phyloP scores from a whole-genome alignment of 2,329 filamentous ascomycete genomes.

The Clarireedia homoeocarpa region DNA sequence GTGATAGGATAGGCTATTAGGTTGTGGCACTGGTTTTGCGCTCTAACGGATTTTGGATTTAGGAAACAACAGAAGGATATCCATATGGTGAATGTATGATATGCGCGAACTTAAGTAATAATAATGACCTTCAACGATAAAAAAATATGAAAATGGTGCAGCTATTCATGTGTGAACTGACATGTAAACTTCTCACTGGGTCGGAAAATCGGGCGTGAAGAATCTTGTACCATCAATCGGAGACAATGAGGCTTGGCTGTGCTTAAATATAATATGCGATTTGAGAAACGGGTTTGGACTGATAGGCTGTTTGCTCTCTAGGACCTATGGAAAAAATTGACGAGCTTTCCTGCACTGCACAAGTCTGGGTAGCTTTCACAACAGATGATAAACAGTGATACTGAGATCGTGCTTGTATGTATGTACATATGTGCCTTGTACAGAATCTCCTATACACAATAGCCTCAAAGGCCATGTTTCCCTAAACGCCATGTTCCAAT shows the following conservation, averaged over 20 bases:
- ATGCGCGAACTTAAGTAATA: background rate
- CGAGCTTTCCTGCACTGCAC: no score
- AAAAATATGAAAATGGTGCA: background rate
- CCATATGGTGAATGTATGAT: background rate
- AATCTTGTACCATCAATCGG: no score
- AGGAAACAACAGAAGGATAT: background rate
- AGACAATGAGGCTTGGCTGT: no score
- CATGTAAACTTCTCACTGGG: no score
- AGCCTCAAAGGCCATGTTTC: slow-evolving; percentile 4
- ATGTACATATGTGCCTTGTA: background rate
- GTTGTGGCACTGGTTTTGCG: no score
- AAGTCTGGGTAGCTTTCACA: no score
- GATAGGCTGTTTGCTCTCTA: no score
- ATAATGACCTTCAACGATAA: background rate
- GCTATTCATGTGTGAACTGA: background rate
- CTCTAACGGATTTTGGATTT: background rate
- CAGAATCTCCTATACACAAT: background rate
- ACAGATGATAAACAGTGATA: background rate
- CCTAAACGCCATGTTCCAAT: background rate
- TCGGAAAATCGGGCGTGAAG: no score
- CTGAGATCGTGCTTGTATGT: background rate
- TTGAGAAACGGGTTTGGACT: no score
- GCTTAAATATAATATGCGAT: no score
- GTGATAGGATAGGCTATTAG: no score
- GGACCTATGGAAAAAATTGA: no score